A percentile compares a stretch with the other conserved stretches of the same genome.
phyloP scores from a whole-genome alignment of 2,329 filamentous ascomycete species.

The Phaeosphaeriaceae sp. region DNA sequence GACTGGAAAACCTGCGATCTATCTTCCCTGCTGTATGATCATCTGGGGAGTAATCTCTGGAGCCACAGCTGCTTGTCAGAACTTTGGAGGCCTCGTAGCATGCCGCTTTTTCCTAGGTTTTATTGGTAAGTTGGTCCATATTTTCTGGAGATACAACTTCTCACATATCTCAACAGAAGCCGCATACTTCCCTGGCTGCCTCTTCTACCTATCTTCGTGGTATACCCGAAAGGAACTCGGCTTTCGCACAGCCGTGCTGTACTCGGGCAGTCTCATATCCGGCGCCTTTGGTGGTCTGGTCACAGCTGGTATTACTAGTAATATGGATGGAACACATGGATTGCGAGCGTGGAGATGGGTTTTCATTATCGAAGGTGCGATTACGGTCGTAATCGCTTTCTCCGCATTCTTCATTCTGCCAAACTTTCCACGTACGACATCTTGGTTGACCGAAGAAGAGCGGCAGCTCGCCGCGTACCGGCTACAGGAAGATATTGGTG shows the following conservation, averaged over 20 bases:
- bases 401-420: slow-evolving; percentile 67
- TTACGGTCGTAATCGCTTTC: slow-evolving; percentile 68
- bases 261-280: slow-evolving; percentile 72
- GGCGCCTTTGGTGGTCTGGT: slow-evolving; percentile 74
- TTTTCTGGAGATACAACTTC: background rate
- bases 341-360: slow-evolving; percentile 70
- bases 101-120: slow-evolving; percentile 62
- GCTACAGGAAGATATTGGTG: slow-evolving; percentile 48
- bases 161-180: background rate
- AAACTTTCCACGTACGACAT: slow-evolving; percentile 66
- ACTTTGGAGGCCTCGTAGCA: slow-evolving; percentile 55
- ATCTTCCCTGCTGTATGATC: slow-evolving; percentile 50
- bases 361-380: slow-evolving; percentile 73
- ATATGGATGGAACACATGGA: slow-evolving; percentile 58
- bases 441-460: slow-evolving; percentile 50
- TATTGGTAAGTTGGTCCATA: slow-evolving; percentile 38
- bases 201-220: slow-evolving; percentile 71
- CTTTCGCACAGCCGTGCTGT: slow-evolving; percentile 70
- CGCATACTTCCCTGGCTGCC: slow-evolving; percentile 58
- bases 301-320: slow-evolving; percentile 64
- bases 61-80: slow-evolving; percentile 50
- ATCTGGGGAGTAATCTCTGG: slow-evolving; percentile 52
- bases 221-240: slow-evolving; percentile 74
- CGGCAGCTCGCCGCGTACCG: slow-evolving; percentile 48
- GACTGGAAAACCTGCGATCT: slow-evolving; percentile 49